Conservation (phyloP, 2,329 filamentous ascomycete species). For the Fusarium sp. region DNA sequence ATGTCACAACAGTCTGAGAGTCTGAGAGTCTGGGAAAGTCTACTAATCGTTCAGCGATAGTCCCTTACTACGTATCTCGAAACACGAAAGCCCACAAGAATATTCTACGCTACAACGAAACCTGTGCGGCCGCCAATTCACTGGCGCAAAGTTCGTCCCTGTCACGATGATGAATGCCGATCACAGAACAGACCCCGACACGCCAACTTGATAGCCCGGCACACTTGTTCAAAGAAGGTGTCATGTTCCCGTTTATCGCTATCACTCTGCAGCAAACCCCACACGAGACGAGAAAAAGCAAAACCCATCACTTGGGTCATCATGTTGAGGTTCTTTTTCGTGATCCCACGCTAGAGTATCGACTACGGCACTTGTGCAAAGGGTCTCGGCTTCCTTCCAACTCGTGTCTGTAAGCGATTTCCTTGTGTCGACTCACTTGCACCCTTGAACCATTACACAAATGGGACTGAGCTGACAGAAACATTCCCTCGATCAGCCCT, state of each 20-base stretch:
- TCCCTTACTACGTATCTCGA: background rate
- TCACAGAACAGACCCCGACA: slow-evolving; percentile 23
- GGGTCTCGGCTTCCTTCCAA: background rate
- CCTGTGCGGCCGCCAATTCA: background rate
- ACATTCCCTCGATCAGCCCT: background rate
- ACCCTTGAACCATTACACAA: slow-evolving; percentile 4
- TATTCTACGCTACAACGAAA: background rate
- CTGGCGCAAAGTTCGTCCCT: background rate
- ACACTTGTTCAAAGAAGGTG: slow-evolving; percentile 6
- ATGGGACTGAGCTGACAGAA: background rate
- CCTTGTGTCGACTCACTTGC: background rate
- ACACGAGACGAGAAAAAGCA: slow-evolving; percentile 4
- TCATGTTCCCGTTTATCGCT: slow-evolving; percentile 8
- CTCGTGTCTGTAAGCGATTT: background rate
- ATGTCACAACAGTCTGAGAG: background rate
- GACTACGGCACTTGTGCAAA: slow-evolving; percentile 7
- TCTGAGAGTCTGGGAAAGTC: background rate
- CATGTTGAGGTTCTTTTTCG: slow-evolving; percentile 1
- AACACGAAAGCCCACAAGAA: background rate
- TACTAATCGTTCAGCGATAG: background rate
- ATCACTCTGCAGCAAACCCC: slow-evolving; percentile 4
- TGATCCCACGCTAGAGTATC: slow-evolving; percentile 3
- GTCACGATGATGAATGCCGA: slow-evolving; percentile 21
- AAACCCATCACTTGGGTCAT: background rate
- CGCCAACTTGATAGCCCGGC: background rate